A percentile compares a stretch with the other conserved stretches of the same genome.
Conservation (phyloP, 2,329 filamentous ascomycete genomes). For the Pseudocercospora pini-densiflorae region DNA sequence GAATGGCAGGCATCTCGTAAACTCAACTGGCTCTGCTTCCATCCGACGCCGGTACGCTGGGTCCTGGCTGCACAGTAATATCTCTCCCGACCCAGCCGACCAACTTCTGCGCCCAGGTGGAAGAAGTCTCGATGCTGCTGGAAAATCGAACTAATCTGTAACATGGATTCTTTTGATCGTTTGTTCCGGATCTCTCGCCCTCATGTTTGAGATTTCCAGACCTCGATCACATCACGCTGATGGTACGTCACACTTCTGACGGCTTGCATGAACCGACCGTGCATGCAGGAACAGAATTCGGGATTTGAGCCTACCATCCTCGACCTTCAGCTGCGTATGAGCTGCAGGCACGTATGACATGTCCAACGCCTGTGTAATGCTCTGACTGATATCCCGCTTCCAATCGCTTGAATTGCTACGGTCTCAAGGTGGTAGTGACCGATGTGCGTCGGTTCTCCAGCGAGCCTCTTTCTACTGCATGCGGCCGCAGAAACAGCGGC, state of each 20-base stretch:
- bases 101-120: too few relatives aligned
- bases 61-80: background rate
- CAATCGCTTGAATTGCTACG: background rate
- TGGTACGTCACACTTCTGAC: slow-evolving; percentile 3
- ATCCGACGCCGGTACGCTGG: too few relatives aligned
- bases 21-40: background rate
- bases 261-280: background rate
- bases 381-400: background rate
- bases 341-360: too few relatives aligned
- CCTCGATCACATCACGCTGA: slow-evolving; percentile 13
- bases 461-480: background rate
- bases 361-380: too few relatives aligned
- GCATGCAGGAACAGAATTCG: background rate
- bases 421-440: background rate
- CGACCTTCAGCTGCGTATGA: too few relatives aligned
- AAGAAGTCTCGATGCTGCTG: too few relatives aligned
- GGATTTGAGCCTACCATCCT: background rate
- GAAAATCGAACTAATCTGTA: too few relatives aligned
- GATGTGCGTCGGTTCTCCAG: background rate
- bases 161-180: too few relatives aligned
- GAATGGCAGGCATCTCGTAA: slow-evolving; percentile 1
- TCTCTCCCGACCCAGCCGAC: background rate
- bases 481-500: background rate
- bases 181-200: too few relatives aligned
- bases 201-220: background rate